Percentiles rank a stretch among this genome's conserved stretches.
Evolutionary conservation across 2,329 filamentous ascomycete genomes (phyloP).

Genomic region (Verticillium longisporum): DNA sequence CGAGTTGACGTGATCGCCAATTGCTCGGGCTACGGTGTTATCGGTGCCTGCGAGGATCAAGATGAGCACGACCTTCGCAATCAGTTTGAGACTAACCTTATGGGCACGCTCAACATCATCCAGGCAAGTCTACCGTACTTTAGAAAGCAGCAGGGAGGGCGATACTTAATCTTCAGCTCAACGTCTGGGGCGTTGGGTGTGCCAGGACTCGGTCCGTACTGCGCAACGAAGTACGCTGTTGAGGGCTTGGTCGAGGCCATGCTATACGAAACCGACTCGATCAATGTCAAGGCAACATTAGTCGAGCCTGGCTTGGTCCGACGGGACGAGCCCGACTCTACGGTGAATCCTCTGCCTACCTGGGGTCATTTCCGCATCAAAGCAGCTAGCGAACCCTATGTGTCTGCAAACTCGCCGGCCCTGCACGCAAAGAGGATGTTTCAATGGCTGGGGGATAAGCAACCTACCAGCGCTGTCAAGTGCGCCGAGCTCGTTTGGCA

Average conservation of each 20-base stretch:
- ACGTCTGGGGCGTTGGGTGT: slow-evolving; percentile 90
- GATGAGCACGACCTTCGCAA: slow-evolving; percentile 91
- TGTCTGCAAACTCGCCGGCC: slow-evolving; percentile 69
- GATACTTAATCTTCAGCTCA: slow-evolving; percentile 92
- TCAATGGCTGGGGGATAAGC: slow-evolving; percentile 87
- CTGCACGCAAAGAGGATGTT: slow-evolving; percentile 86
- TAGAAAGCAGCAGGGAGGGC: slow-evolving; percentile 64
- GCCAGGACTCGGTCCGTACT: slow-evolving; percentile 87
- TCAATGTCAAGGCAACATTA: slow-evolving; percentile 89
- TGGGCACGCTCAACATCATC: slow-evolving; percentile 90
- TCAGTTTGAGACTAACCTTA: slow-evolving; percentile 97
- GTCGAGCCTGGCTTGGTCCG: slow-evolving; percentile 87
- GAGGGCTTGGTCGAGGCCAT: slow-evolving; percentile 94
- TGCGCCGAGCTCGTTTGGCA: slow-evolving; percentile 93
- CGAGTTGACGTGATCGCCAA: slow-evolving; percentile 86
- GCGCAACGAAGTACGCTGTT: slow-evolving; percentile 94
- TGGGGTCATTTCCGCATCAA: slow-evolving; percentile 94
- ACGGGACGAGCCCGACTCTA: slow-evolving; percentile 67
- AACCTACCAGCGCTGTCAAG: slow-evolving; percentile 88
- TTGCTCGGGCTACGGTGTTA: slow-evolving; percentile 91
- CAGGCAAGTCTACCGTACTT: slow-evolving; percentile 86
- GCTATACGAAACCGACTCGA: slow-evolving; percentile 87
- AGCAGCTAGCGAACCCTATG: slow-evolving; percentile 74
- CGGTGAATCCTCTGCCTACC: slow-evolving; percentile 56
- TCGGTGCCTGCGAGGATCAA: slow-evolving; percentile 93